These are phyloP conservation scores for Fusarium pininemorale DNA, from an alignment of 2,329 filamentous ascomycete species.

Conservation along the genomic window DNA sequence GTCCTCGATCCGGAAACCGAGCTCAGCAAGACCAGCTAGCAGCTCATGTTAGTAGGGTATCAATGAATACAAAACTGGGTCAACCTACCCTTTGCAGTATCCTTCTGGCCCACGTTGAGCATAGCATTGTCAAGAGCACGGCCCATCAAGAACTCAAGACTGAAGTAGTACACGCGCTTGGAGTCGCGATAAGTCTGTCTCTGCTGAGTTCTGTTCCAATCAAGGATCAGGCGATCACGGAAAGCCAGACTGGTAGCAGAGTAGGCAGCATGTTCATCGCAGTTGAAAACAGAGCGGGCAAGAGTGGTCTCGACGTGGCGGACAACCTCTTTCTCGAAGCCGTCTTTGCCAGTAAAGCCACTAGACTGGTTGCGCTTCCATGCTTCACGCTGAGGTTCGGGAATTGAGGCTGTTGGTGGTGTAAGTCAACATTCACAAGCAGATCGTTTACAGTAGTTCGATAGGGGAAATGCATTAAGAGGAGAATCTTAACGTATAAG, in stretches of 20 bases:
- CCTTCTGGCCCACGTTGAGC: slow-evolving; percentile 92
- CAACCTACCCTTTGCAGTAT: slow-evolving; percentile 76
- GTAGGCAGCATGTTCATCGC: slow-evolving; percentile 94
- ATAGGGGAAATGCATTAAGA: background rate
- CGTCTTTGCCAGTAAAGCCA: slow-evolving; percentile 80
- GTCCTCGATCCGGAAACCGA: slow-evolving; percentile 97
- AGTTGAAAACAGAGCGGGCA: slow-evolving; percentile 96
- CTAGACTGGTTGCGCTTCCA: slow-evolving; percentile 72
- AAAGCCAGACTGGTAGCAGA: slow-evolving; percentile 91
- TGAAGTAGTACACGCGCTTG: slow-evolving; percentile 97
- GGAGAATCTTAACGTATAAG: background rate
- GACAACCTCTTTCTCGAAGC: slow-evolving; percentile 88
- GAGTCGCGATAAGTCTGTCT: slow-evolving; percentile 88
- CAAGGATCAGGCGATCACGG: slow-evolving; percentile 88
- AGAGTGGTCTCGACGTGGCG: slow-evolving; percentile 96
- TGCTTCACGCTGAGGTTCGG: slow-evolving; percentile 85
- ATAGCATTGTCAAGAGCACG: slow-evolving; percentile 97
- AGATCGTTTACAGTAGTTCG: background rate
- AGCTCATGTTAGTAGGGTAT: background rate
- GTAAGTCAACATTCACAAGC: slow-evolving; percentile 11
- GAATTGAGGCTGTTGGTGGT: slow-evolving; percentile 71
- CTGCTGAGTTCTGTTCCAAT: slow-evolving; percentile 99
- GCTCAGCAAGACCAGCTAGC: slow-evolving; percentile 81
- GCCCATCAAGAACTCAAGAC: slow-evolving; percentile 97
- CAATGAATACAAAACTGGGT: background rate